These are phyloP conservation scores for Gossypium herbaceum DNA, from an alignment of 345 rosid genomes.

Conservation along the genomic window DNA sequence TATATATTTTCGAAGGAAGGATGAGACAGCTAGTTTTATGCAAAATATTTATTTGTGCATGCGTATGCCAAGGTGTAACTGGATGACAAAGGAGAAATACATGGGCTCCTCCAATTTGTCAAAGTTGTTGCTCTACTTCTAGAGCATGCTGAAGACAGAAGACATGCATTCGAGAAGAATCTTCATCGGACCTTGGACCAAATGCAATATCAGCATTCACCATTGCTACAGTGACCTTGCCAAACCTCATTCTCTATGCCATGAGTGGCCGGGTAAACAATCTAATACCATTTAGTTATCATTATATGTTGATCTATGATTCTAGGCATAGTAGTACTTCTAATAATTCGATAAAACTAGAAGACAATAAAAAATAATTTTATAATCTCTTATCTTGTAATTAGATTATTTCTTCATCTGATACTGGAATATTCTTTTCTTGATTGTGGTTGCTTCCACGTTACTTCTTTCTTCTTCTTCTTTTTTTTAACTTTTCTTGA, in stretches of 20 bases:
- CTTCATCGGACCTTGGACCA: conserved; percentile 55
- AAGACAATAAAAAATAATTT: no score
- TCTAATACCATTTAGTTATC: no score
- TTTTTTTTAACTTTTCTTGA: no score
- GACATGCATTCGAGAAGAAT: conserved; percentile 76
- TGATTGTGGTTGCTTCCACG: no score
- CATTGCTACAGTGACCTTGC: conserved; percentile 22
- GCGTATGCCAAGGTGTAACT: conserved; percentile 36
- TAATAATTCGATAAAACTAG: no score
- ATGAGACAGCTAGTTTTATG: neutral
- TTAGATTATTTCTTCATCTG: no score
- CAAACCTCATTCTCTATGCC: conserved; percentile 32
- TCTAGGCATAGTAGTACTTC: no score
- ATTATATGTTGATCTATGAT: no score
- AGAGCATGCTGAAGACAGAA: conserved; percentile 98
- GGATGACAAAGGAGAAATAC: conserved; percentile 87
- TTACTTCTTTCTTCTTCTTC: no score
- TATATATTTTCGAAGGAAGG: neutral
- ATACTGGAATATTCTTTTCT: no score
- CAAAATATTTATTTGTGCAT: neutral
- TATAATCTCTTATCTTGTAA: no score
- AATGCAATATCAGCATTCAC: conserved; percentile 32
- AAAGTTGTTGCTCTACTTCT: conserved; percentile 81
- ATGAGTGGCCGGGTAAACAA: conserved; percentile 22
- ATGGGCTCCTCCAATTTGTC: conserved; percentile 71